Evolutionary conservation across 2,329 filamentous ascomycete genomes (phyloP), one percentile per base, ranked within the genome.

Genomic region (Teratosphaeria zuluensis): DNA sequence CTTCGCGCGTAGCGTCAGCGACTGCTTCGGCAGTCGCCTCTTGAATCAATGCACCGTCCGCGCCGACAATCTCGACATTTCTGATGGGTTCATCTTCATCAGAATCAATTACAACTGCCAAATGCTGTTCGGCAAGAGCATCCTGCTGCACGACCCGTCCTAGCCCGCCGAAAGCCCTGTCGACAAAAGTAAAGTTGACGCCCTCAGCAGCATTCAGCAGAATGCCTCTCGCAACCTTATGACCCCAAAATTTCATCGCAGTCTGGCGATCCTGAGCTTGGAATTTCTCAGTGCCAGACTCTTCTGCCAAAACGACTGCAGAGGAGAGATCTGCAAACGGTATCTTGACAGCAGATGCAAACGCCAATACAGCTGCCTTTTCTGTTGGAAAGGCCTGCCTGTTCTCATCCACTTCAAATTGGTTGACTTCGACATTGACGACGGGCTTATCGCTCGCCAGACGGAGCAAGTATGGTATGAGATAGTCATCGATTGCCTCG

Each of bases 111-210:
- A 2, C 42, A 42, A 4, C 35, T 2, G 35, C n/a, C 7, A 14
- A 42, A 16, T 16, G 11, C 11, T 42, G 11, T 42, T 42, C 35
- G 16, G 35, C 35, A 42, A 16, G n/a, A 42, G 35, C n/a, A 19
- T 19, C n/a, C 2, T 48, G n/a, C 42, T 48, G 42, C 19, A 48
- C 2, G 16, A 48, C n/a, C 7, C n/a, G 54, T 16, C 79, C 79
- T n/a, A 81, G 69, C 0, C 84, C 84, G 33, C 84, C 84, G 70
- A 85, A 87, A 3, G 83, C 82, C 33, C 78, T 77, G 65, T 85
- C 83, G 21, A 84, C 79, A 61, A 79, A 79, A 16, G 76, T 73
- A 69, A 81, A 85, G 51, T 80, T 80, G 53, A 87, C 74, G 2
- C 76, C 78, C 61, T 79, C 78, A 0, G 77, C 78, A 21, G 80